Conservation (phyloP, 2,329 filamentous ascomycete genomes). For the Gremmenia infestans region DNA sequence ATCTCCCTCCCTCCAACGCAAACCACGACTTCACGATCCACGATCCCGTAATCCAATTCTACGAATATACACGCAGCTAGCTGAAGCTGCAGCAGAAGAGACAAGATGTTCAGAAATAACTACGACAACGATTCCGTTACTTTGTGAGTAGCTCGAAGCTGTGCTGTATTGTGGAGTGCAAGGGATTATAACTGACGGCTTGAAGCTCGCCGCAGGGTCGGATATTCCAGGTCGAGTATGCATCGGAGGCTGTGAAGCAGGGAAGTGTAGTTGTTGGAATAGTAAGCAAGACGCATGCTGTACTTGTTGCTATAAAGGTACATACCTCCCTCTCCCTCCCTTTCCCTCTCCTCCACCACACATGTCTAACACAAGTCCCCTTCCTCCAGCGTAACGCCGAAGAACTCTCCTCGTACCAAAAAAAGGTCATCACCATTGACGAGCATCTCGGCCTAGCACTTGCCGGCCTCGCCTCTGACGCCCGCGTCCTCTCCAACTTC, state of each 20-base stretch:
- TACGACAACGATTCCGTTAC: constrained; percentile 99
- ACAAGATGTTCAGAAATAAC: constrained; percentile 97
- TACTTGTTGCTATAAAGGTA: constrained; percentile 95
- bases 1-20: background rate
- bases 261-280: constrained; percentile 96
- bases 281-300: constrained; percentile 95
- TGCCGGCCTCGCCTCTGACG: constrained; percentile 93
- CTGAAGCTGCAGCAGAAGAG: constrained; percentile 17
- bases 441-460: constrained; percentile 94
- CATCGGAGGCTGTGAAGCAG: constrained; percentile 97
- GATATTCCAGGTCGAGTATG: constrained; percentile 99
- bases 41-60: background rate
- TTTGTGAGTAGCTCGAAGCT: constrained; percentile 61
- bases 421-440: constrained; percentile 97
- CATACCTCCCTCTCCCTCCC: constrained; percentile 10
- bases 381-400: constrained; percentile 81
- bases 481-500: constrained; percentile 98
- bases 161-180: background rate
- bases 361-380: background rate
- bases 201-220: constrained; percentile 92
- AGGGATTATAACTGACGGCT: constrained; percentile 23
- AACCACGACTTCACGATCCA: constrained; percentile 5
- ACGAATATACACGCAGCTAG: constrained; percentile 1
- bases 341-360: background rate
- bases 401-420: constrained; percentile 99